Evolutionary conservation across 2,329 filamentous ascomycete species (phyloP).

Genomic region (Stagonosporopsis vannaccii): DNA sequence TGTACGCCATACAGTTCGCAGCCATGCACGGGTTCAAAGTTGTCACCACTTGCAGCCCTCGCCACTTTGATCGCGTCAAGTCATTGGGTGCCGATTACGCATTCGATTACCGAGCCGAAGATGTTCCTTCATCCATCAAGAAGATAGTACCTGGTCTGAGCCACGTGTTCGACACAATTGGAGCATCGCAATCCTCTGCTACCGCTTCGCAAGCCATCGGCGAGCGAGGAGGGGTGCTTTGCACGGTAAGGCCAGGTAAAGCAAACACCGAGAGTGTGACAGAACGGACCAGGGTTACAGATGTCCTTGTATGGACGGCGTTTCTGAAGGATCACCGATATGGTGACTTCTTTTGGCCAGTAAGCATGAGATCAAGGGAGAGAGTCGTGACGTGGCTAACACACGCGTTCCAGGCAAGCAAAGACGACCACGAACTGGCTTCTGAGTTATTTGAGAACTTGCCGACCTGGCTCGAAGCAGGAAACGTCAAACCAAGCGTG

Average conservation of each 20-base stretch:
- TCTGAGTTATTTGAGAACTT: not conserved
- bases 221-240: slow-evolving; percentile 32
- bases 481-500: not conserved
- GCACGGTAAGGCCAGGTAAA: slow-evolving; percentile 54
- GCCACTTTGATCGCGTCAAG: not conserved
- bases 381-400: not conserved
- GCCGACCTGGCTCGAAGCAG: not conserved
- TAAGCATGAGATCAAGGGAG: not conserved
- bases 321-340: slow-evolving; percentile 40
- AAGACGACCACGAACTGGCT: not conserved
- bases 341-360: not conserved
- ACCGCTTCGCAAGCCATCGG: slow-evolving; percentile 29
- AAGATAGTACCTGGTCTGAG: not conserved
- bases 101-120: not conserved
- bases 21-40: not conserved
- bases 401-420: not conserved
- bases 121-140: not conserved
- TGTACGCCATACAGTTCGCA: not conserved
- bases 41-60: not conserved
- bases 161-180: not conserved
- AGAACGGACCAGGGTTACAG: slow-evolving; percentile 46
- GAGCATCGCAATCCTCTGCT: not conserved
- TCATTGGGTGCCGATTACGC: not conserved
- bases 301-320: slow-evolving; percentile 54
- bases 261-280: slow-evolving; percentile 49